Evolutionary conservation across 805 yeast species (phyloP).

Genomic region (Millerozyma miso): DNA sequence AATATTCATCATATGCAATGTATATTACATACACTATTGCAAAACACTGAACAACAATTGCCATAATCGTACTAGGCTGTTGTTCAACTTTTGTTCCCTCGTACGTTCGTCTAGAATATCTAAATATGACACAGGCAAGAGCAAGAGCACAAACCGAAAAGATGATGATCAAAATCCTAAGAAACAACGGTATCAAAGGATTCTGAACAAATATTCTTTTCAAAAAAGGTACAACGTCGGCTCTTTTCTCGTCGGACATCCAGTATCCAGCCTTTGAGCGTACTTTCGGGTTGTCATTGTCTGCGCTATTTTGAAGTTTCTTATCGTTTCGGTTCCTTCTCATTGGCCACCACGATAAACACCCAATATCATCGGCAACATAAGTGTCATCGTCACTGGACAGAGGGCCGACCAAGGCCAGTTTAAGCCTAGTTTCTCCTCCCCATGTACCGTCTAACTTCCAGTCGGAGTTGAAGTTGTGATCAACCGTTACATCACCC

Average conservation of each 20-base stretch:
- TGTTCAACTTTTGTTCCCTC: slow-evolving; percentile 47
- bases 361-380: slow-evolving; percentile 14
- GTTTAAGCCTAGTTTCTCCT: slow-evolving; percentile 61
- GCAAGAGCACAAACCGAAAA: slow-evolving; percentile 69
- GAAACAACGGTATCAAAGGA: slow-evolving; percentile 75
- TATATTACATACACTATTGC: slow-evolving; percentile 76
- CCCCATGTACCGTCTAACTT: slow-evolving; percentile 56
- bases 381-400: slow-evolving; percentile 27
- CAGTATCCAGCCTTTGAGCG: slow-evolving; percentile 61
- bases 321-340: not conserved
- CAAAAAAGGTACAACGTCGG: slow-evolving; percentile 61
- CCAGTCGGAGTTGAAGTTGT: slow-evolving; percentile 30
- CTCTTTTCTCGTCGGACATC: slow-evolving; percentile 61
- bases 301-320: slow-evolving; percentile 13
- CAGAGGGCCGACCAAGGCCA: slow-evolving; percentile 41
- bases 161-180: slow-evolving; percentile 48
- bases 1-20: slow-evolving; percentile 86
- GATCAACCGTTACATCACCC: slow-evolving; percentile 22
- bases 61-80: slow-evolving; percentile 91
- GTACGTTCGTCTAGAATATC: slow-evolving; percentile 30
- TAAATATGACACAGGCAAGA: slow-evolving; percentile 59
- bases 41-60: slow-evolving; percentile 74
- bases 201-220: slow-evolving; percentile 60
- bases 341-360: slow-evolving; percentile 8
- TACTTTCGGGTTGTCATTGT: slow-evolving; percentile 34